Evolutionary conservation across 1,284 basidiomycete species (phyloP).

Genomic region (Pascua guehoae): DNA sequence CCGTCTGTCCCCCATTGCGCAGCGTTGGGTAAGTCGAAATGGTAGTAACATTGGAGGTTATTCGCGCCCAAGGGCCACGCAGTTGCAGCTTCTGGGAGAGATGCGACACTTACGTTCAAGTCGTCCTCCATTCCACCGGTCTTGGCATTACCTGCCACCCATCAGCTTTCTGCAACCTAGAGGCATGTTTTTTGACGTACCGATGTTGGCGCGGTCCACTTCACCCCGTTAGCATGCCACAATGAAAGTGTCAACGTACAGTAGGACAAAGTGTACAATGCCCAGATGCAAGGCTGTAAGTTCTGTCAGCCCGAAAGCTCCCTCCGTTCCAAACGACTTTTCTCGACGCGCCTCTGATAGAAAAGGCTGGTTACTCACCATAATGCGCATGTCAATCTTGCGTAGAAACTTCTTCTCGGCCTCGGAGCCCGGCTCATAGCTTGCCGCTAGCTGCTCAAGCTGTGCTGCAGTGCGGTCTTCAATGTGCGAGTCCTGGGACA

Average conservation of each 20-base stretch:
- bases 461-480: background rate
- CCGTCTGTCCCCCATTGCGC: no score
- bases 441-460: slow-evolving; percentile 24
- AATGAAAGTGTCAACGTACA: background rate
- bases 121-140: slow-evolving; percentile 33
- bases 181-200: slow-evolving; percentile 1
- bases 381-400: slow-evolving; percentile 42
- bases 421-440: slow-evolving; percentile 39
- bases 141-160: slow-evolving; percentile 30
- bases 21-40: no score
- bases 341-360: background rate
- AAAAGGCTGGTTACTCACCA: slow-evolving; percentile 21
- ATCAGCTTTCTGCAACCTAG: no score
- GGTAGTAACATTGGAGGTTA: no score
- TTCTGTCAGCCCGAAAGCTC: background rate
- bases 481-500: no score
- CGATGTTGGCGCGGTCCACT: slow-evolving; percentile 45
- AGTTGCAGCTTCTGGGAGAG: no score
- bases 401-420: slow-evolving; percentile 39
- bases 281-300: slow-evolving; percentile 40
- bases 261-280: slow-evolving; percentile 45
- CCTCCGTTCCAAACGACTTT: no score
- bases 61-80: no score
- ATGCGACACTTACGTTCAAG: slow-evolving; percentile 18
- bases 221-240: no score